Evolutionary conservation across 2,329 filamentous ascomycete species (phyloP).

Genomic region (Davidsoniella eucalypti): DNA sequence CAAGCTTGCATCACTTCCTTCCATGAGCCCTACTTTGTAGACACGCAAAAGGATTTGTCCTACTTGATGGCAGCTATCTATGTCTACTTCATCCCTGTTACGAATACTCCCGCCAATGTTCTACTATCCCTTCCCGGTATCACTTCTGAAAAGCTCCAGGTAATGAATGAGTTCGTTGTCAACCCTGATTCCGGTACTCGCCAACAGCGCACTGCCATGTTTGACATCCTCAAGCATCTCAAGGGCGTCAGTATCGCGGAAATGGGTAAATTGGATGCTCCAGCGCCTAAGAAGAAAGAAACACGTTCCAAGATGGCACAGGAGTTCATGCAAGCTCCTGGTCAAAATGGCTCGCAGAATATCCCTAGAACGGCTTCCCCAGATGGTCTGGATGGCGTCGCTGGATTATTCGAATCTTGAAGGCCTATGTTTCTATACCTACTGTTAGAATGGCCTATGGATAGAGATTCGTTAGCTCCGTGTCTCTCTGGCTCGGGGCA

Average conservation of each 20-base stretch:
- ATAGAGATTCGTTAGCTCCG: neutral
- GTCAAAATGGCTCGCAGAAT: slow-evolving; percentile 15
- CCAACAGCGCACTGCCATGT: slow-evolving; percentile 61
- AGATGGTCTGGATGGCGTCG: slow-evolving; percentile 38
- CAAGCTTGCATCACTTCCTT: slow-evolving; percentile 81
- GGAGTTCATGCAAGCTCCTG: slow-evolving; percentile 43
- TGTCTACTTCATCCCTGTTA: slow-evolving; percentile 54
- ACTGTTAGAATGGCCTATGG: neutral
- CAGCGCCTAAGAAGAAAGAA: slow-evolving; percentile 27
- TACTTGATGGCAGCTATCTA: slow-evolving; percentile 75
- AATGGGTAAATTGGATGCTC: slow-evolving; percentile 64
- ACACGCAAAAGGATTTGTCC: slow-evolving; percentile 84
- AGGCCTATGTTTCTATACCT: neutral
- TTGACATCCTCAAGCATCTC: slow-evolving; percentile 72
- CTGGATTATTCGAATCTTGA: slow-evolving; percentile 31
- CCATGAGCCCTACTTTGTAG: slow-evolving; percentile 92
- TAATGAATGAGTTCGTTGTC: slow-evolving; percentile 43
- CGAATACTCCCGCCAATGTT: slow-evolving; percentile 54
- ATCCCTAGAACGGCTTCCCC: slow-evolving; percentile 23
- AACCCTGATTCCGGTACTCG: slow-evolving; percentile 46
- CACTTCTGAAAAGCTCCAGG: slow-evolving; percentile 47
- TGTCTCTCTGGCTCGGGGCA: neutral
- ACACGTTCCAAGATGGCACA: slow-evolving; percentile 45
- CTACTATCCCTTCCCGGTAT: slow-evolving; percentile 71
- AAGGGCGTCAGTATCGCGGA: slow-evolving; percentile 87